Conservation (phyloP, 441 rosid genomes). For the Adansonia rubrostipa region DNA sequence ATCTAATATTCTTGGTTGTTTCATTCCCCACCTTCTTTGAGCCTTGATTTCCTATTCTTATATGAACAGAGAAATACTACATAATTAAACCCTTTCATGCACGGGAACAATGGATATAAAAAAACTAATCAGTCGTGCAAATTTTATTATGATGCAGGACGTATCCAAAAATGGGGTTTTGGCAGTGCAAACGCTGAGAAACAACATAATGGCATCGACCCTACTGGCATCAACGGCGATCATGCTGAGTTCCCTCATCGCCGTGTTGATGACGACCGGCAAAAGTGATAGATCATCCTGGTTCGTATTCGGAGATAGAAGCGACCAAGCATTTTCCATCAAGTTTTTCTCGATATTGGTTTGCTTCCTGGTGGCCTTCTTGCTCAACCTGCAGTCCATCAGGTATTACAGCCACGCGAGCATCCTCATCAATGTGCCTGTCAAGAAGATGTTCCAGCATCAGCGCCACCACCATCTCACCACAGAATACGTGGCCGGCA, state of each 20-base stretch:
- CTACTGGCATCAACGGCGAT: slow-evolving; percentile 85
- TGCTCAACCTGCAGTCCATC: slow-evolving; percentile 74
- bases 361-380: slow-evolving; percentile 78
- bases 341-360: slow-evolving; percentile 77
- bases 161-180: slow-evolving; percentile 70
- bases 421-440: slow-evolving; percentile 80
- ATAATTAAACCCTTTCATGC: not conserved
- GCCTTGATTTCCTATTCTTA: not conserved
- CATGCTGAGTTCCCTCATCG: slow-evolving; percentile 79
- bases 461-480: slow-evolving; percentile 42
- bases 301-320: slow-evolving; percentile 62
- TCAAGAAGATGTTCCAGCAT: slow-evolving; percentile 49
- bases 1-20: not conserved
- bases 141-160: slow-evolving; percentile 45
- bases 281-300: slow-evolving; percentile 39
- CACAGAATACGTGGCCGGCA: slow-evolving; percentile 65
- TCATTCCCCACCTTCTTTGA: not conserved
- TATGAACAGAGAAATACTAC: not conserved
- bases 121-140: not conserved
- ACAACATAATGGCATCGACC: slow-evolving; percentile 96
- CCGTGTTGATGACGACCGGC: slow-evolving; percentile 59
- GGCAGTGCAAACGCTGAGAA: slow-evolving; percentile 83
- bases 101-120: not conserved
- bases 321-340: slow-evolving; percentile 51
- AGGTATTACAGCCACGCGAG: slow-evolving; percentile 94